phyloP scores from a whole-genome alignment of 805 yeast species.

The Schizosaccharomyces cryophilus region DNA sequence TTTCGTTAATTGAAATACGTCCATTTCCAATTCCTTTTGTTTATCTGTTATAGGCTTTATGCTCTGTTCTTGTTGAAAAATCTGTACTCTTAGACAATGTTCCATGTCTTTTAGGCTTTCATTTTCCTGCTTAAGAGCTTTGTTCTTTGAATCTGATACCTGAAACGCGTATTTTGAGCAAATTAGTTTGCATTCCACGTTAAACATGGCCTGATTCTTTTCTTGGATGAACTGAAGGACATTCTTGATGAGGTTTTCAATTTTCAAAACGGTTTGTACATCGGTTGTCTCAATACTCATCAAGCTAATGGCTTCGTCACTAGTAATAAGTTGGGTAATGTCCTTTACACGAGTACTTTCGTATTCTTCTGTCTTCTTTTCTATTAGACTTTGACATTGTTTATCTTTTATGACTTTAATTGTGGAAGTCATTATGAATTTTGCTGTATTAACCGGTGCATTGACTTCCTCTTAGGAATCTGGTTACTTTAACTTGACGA shows the following conservation, averaged over 20 bases:
- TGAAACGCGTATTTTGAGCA: not conserved
- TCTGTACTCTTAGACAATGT: not conserved
- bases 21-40: not conserved
- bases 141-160: not conserved
- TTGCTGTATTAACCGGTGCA: no score
- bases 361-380: no score
- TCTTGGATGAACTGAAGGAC: not conserved
- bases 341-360: no score
- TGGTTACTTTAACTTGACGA: no score
- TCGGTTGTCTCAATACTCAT: no score
- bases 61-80: not conserved
- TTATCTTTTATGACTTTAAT: no score
- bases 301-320: no score
- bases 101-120: not conserved
- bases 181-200: not conserved
- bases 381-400: no score
- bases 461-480: no score
- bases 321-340: no score
- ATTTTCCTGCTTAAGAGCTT: not conserved
- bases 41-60: not conserved
- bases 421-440: no score
- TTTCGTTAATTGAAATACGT: not conserved
- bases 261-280: no score
- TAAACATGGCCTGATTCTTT: not conserved
- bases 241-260: not conserved